Evolutionary conservation across 441 rosid species (phyloP).

Genomic region (Euphorbia celastroides): DNA sequence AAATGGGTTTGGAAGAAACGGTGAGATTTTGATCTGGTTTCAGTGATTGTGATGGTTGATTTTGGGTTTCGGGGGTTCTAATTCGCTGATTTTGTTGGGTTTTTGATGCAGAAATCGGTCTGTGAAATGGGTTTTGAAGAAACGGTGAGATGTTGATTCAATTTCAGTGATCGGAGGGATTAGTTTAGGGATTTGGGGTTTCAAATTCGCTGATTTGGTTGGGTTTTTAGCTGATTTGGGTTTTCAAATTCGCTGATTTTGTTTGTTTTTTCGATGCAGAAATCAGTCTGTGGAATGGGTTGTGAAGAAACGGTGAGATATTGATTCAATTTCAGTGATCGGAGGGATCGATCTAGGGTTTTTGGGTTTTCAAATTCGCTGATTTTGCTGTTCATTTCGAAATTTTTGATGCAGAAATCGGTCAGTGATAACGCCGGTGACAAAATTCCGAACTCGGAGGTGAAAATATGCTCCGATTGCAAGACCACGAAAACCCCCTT

Average conservation of each 20-base stretch:
- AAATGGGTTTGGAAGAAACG: neutral
- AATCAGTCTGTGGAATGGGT: constrained; percentile 9
- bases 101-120: too few relatives aligned
- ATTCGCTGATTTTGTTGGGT: too few relatives aligned
- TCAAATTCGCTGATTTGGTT: neutral
- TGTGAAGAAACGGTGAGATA: neutral
- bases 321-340: neutral
- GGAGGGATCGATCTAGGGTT: neutral
- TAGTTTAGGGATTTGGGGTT: neutral
- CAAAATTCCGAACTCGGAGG: constrained; percentile 15
- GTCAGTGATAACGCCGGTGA: constrained; percentile 10
- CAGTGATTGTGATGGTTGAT: neutral
- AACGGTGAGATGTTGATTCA: neutral
- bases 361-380: too few relatives aligned
- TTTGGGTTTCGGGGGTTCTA: too few relatives aligned
- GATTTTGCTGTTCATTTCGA: neutral
- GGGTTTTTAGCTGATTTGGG: neutral
- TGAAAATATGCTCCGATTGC: constrained; percentile 53
- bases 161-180: neutral
- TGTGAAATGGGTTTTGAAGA: neutral
- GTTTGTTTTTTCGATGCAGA: constrained; percentile 18
- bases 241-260: neutral
- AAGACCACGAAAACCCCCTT: constrained; percentile 77
- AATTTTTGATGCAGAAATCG: constrained; percentile 25
- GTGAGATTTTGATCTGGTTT: neutral